Base-by-base conservation (phyloP, 2,329 filamentous ascomycete species). In the Pestalotiopsis sp. region DNA sequence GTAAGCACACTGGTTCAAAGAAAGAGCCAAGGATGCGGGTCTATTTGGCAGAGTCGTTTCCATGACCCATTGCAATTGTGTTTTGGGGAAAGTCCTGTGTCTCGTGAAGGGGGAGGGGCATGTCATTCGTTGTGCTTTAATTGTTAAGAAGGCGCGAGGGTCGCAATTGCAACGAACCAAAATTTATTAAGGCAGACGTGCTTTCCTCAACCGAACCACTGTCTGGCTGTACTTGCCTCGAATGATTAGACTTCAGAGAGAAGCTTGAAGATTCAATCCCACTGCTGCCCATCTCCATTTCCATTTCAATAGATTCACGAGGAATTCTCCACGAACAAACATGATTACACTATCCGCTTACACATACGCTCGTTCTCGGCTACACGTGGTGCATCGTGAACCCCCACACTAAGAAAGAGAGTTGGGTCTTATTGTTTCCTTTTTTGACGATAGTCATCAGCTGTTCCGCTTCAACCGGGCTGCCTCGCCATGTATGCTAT, bases 401-500 rank as follows among this genome's bases (percentile, higher is more conserved):
- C 59, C 59, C 59, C 59, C 59, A 62, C 59, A 62, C 59, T 62
- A 62, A 62, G 59, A 62, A 39, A 20, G 13, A 62, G 31, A 62
- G 59, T 62, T 62, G 59, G 59, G 59, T 62, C 59, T 62, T 27
- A 39, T 62, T 27, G 31, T 38, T 62, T 62, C 31, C 59, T 62
- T 39, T 36, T 62, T 62, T 52, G 31, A 62, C 59, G 36, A 62
- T 62, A 20, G 59, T 36, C 27, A 62, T 62, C 31, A 62, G 27
- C 14, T 62, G 59, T 62, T 62, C 59, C 59, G 59, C 59, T 62
- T 7, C 27, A 52, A 62, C 59, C 59, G 25, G 59, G 27, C 57
- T 52, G 45, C 45, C 45, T 52, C 45, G 17, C 45, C 17, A 52
- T 49, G 13, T 49, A 52, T 49, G 13, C n/a, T 12, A 49, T 52